A percentile compares a stretch with the other conserved stretches of the same genome.
These are phyloP conservation scores for Eucalyptus curtisii DNA, from an alignment of 345 rosid species.

Conservation along the genomic window DNA sequence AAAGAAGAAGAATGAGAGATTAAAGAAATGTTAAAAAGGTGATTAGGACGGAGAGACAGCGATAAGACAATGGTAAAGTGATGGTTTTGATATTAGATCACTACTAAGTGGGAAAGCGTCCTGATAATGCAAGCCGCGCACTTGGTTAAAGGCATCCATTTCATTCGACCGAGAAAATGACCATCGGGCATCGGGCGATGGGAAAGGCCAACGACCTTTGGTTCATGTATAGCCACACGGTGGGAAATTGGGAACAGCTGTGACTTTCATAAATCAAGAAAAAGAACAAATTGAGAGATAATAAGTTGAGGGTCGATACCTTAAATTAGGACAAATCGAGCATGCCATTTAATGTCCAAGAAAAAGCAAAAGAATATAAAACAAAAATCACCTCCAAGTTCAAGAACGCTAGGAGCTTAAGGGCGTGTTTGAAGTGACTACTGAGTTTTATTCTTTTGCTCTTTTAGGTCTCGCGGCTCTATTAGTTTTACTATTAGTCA, in stretches of 20 bases:
- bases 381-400: background rate
- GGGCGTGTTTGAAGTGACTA: background rate
- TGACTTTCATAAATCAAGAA: background rate
- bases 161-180: background rate
- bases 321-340: background rate
- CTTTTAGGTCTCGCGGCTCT: background rate
- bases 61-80: background rate
- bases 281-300: background rate
- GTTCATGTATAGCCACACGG: background rate
- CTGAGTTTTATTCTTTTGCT: background rate
- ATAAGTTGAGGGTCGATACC: background rate
- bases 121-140: background rate
- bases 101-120: background rate
- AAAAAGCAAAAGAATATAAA: background rate
- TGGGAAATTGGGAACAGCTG: background rate
- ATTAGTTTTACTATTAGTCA: background rate
- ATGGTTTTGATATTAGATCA: background rate
- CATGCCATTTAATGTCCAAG: background rate
- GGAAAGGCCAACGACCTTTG: background rate
- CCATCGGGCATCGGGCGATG: background rate
- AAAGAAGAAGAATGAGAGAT: background rate
- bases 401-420: background rate
- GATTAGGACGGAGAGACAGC: background rate
- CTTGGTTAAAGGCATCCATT: background rate
- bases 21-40: background rate